phyloP scores from a whole-genome alignment of 108 stramenopile genomes.

The Cyclotella distinguenda region DNA sequence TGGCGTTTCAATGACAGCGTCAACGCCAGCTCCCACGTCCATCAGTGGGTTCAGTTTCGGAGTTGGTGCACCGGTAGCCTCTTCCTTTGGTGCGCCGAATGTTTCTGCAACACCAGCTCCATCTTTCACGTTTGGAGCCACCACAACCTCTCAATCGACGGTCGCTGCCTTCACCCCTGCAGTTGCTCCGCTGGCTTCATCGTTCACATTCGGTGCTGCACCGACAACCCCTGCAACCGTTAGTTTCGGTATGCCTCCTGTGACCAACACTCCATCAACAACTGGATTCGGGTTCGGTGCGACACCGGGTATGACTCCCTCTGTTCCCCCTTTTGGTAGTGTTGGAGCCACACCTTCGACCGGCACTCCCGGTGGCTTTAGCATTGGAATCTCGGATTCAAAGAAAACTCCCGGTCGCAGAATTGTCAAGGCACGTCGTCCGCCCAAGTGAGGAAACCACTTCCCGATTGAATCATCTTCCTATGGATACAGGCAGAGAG shows the following conservation, averaged over 20 bases:
- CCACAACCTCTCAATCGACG: not conserved
- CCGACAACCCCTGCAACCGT: not conserved
- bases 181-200: constrained; percentile 1
- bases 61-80: not conserved
- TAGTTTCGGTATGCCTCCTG: not conserved
- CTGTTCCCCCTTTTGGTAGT: constrained; percentile 4
- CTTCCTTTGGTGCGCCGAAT: not conserved
- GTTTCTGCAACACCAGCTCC: not conserved
- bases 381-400: constrained; percentile 15
- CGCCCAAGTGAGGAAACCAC: not conserved
- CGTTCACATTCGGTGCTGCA: not conserved
- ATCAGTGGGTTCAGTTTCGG: not conserved
- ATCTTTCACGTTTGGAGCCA: not conserved
- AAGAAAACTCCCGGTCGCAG: constrained; percentile 12
- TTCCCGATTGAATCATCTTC: too few relatives aligned
- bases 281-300: constrained; percentile 16
- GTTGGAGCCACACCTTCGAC: constrained; percentile 7
- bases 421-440: constrained; percentile 23
- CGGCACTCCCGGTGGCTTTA: constrained; percentile 14
- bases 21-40: not conserved
- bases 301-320: constrained; percentile 3
- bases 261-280: not conserved
- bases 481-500: too few relatives aligned
- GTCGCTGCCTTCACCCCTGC: not conserved
- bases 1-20: constrained; percentile 2